Evolutionary conservation across 495 filamentous ascomycete genomes (phyloP), one percentile per base, ranked within the genome.

Genomic region (Trichoderma asperelloides): DNA sequence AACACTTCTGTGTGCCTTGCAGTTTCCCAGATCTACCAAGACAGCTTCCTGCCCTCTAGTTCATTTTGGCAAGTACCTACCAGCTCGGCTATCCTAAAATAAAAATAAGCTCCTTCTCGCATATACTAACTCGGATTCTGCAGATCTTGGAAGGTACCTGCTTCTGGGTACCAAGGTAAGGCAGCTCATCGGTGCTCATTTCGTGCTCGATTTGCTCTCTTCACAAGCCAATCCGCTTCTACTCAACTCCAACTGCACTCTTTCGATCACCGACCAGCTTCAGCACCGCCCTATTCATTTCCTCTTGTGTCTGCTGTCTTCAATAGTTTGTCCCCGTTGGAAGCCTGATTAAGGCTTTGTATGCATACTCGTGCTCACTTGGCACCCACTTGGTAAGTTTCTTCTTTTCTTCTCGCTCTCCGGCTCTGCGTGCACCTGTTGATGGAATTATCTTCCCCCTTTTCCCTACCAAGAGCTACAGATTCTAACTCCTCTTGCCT

Each of bases 281-380:
- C 55, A 60, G 28, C 55, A 11, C 55, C 27, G 55, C 27, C 23
- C 55, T 28, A 60, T 33, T 25, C 28, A 5, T 12, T 27, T 28
- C 55, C 25, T 30, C 16, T 60, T 30, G 55, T 8, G 49, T 57
- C 49, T 57, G 49, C 49, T 57, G 49, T 57, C 49, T 57, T 57
- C 49, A 27, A 57, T 57, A 57, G 49, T 57, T n/a, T n/a, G n/a
- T 3, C 49, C 49, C 23, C 27, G 49, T 60, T 60, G 55, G 55
- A 60, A 28, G 55, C 55, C 55, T 60, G 55, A 15, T 60, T 21
- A 60, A 30, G 55, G 55, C 55, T 30, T 60, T 60, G 55, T 60
- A 60, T 60, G 55, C 55, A 60, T 51, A 60, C 30, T 60, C 16
- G 12, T 60, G 55, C 55, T 60, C 23, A 9, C 55, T 30, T 60